Percentiles rank a stretch among this genome's conserved stretches.
These are phyloP conservation scores for Neonothopanus nambi DNA, from an alignment of 1,284 basidiomycete genomes.

Conservation along the genomic window DNA sequence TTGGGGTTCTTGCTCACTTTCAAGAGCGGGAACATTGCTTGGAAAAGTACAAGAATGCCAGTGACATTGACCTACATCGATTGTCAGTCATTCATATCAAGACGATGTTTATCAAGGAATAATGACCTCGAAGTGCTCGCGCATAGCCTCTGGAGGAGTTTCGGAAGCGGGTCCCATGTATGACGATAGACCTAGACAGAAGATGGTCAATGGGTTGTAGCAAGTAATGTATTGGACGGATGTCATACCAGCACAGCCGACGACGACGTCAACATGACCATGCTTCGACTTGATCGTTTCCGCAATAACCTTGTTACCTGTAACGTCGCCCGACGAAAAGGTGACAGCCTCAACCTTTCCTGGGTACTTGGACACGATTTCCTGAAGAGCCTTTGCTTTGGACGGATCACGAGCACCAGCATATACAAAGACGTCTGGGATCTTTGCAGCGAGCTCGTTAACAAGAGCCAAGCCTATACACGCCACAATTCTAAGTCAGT, in stretches of 20 bases:
- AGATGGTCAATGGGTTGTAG: not conserved
- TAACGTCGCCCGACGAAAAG: not conserved
- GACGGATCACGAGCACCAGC: not conserved
- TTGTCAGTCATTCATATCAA: no score
- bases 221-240: not conserved
- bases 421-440: not conserved
- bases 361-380: not conserved
- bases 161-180: no score
- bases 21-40: not conserved
- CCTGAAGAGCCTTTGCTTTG: not conserved
- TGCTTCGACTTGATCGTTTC: constrained; percentile 5
- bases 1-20: constrained; percentile 1
- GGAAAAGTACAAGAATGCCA: not conserved
- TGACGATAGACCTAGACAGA: no score
- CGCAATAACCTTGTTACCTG: constrained; percentile 14
- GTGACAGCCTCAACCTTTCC: not conserved
- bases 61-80: not conserved
- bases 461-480: not conserved
- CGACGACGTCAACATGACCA: constrained; percentile 15
- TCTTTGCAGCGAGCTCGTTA: not conserved
- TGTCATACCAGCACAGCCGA: constrained; percentile 14
- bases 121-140: no score
- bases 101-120: no score
- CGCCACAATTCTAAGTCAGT: not conserved
- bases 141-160: no score